phyloP scores from a whole-genome alignment of 768 basidiomycete genomes.

The Auricularia sp. region DNA sequence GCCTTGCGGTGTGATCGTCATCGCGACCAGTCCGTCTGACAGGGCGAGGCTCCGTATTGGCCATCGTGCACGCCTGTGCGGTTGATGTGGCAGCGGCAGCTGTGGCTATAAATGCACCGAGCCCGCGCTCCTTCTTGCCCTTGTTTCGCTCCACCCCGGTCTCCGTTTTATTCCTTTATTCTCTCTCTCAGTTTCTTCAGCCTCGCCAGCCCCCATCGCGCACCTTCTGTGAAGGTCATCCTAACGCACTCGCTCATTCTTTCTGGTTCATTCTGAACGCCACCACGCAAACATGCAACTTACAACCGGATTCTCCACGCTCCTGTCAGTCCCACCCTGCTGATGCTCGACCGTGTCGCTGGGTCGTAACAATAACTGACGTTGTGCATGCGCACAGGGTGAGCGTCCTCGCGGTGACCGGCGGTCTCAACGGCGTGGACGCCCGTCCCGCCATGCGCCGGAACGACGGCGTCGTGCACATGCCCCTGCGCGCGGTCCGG shows the following conservation, averaged over 20 bases:
- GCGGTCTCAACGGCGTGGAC: constrained; percentile 20
- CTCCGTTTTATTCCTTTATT: neutral
- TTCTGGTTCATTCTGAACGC: constrained; percentile 8
- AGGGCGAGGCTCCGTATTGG: neutral
- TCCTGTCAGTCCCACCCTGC: constrained; percentile 12
- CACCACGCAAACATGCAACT: constrained; percentile 13
- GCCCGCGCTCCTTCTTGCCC: constrained; percentile 27
- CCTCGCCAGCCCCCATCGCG: neutral
- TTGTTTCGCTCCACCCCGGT: constrained; percentile 11
- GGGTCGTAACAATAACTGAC: constrained; percentile 45
- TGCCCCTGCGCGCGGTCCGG: constrained; percentile 32
- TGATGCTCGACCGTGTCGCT: constrained; percentile 3
- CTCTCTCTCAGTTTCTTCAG: constrained; percentile 1
- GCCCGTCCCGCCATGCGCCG: constrained; percentile 31
- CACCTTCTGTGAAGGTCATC: constrained; percentile 3
- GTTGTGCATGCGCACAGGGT: constrained; percentile 42
- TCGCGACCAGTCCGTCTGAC: neutral
- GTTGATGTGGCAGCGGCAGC: neutral
- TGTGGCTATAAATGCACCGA: constrained; percentile 10
- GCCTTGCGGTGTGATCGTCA: neutral
- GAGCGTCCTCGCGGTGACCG: constrained; percentile 31
- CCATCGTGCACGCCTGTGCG: neutral
- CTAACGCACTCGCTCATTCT: constrained; percentile 13
- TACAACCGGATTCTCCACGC: neutral
- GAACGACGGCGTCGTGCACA: constrained; percentile 25